phyloP scores from a whole-genome alignment of 441 rosid genomes.

The Eruca vesicaria region DNA sequence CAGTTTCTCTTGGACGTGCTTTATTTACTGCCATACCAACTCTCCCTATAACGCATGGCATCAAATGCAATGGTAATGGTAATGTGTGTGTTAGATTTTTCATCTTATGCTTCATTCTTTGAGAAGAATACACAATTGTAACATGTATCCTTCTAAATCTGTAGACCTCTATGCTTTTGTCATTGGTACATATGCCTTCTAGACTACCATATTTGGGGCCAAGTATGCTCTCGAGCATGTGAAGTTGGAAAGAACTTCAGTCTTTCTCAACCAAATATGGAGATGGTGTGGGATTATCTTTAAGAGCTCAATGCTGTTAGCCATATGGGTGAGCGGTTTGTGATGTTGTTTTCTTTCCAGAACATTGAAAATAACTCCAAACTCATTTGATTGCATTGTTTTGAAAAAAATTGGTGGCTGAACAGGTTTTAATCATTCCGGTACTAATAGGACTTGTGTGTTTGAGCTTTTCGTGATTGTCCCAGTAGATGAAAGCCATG shows the following conservation, averaged over 20 bases:
- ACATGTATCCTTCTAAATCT: constrained; percentile 7
- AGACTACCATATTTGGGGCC: constrained; percentile 84
- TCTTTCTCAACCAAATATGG: no score
- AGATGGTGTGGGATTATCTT: no score
- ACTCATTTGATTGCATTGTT: neutral
- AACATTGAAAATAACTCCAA: neutral
- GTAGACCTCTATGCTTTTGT: constrained; percentile 88
- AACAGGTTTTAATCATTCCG: no score
- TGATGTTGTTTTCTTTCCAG: neutral
- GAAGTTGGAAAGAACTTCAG: constrained; percentile 74
- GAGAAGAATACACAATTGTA: neutral
- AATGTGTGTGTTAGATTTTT: no score
- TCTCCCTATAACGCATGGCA: constrained; percentile 95
- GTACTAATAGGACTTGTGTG: constrained; percentile 87
- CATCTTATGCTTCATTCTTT: neutral
- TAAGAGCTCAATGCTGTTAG: constrained; percentile 71
- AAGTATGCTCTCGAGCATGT: constrained; percentile 77
- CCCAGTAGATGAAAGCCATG: constrained; percentile 99
- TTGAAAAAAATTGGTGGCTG: constrained; percentile 64
- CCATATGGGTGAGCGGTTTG: constrained; percentile 74
- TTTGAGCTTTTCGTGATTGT: no score
- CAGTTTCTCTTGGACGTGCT: constrained; percentile 88
- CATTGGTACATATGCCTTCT: constrained; percentile 90
- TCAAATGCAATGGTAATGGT: constrained; percentile 94
- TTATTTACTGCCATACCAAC: constrained; percentile 87